phyloP scores from a whole-genome alignment of 2,329 filamentous ascomycete genomes.

The Fusarium papillatum region DNA sequence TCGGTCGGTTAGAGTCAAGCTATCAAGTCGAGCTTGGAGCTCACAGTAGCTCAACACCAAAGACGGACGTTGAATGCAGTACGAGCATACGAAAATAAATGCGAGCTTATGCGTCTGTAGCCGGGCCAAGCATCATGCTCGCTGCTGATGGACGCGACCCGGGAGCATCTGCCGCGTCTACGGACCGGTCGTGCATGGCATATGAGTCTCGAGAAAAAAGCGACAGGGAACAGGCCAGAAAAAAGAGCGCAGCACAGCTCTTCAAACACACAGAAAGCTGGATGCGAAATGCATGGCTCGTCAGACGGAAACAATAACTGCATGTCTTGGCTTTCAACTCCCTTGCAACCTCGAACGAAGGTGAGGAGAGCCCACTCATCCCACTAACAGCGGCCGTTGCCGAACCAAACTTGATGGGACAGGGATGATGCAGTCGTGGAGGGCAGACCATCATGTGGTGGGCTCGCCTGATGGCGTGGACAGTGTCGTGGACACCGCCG shows the following conservation, averaged over 20 bases:
- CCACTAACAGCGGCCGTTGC: slow-evolving; percentile 39
- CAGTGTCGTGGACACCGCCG: slow-evolving; percentile 11
- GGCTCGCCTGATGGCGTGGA: slow-evolving; percentile 29
- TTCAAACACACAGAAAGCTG: not conserved
- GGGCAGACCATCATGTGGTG: slow-evolving; percentile 36
- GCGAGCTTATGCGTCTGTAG: slow-evolving; percentile 24
- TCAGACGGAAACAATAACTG: slow-evolving; percentile 17
- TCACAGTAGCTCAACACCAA: slow-evolving; percentile 3
- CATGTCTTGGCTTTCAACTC: slow-evolving; percentile 1
- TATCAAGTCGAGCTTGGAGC: not conserved
- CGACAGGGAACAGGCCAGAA: slow-evolving; percentile 25
- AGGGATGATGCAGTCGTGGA: slow-evolving; percentile 14
- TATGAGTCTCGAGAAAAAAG: not conserved
- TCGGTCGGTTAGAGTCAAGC: not conserved
- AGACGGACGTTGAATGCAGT: not conserved
- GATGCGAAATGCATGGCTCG: slow-evolving; percentile 32
- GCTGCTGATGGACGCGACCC: not conserved
- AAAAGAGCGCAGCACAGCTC: slow-evolving; percentile 5
- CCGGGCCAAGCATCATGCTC: slow-evolving; percentile 13
- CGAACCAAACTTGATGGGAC: slow-evolving; percentile 35
- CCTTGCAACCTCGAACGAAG: slow-evolving; percentile 28
- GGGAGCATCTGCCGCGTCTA: slow-evolving; percentile 30
- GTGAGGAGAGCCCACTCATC: slow-evolving; percentile 25
- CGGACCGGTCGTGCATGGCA: slow-evolving; percentile 22
- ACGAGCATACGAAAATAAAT: slow-evolving; percentile 12